Base-by-base conservation (phyloP, 352 stramenopile genomes). In the Pythium brassicae region DNA sequence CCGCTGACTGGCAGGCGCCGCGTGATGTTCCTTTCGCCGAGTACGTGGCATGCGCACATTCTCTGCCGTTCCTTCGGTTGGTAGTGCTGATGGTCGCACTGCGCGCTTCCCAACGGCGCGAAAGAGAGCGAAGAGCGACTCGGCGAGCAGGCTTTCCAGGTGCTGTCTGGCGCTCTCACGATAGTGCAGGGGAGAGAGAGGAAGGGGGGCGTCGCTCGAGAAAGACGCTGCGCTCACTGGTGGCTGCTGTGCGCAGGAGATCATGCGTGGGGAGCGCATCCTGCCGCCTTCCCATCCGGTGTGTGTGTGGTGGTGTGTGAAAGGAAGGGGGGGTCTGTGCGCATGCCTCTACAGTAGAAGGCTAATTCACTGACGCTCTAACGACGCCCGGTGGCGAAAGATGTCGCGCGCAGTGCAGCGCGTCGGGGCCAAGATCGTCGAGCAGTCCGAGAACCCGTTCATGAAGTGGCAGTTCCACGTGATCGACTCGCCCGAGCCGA, bases 381-480 rank as follows among this genome's bases (percentile, higher is more conserved):
- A 15, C 4, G 2, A 25, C 22, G 44, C 44, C 3, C 10, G 11
- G 8, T 10, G 8, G 9, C 8, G 15, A 27, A 45, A 88, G 75
- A 87, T 85, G 74, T 74, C 77, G 14, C 64, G 65, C 9, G 77
- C 78, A 3, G 80, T 91, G 56, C 60, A 60, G 23, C 75, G 75
- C 49, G 74, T 91, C 11, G 80, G 80, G 2, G 53, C 43, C 20
- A 79, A 84, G 51, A 86, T 91, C 48, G 61, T 65, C 4, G 45
- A 72, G 44, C 65, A 82, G 51, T 62, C 78, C 17, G 56, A 72
- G 19, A 67, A 66, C 11, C 57, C 69, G 25, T 69, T 63, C 54
- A 85, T 91, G 67, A 83, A 86, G 53, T 91, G 80, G 80, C 68
- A 72, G 51, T 90, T 90, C 50, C 74, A 85, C 45, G 77, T 88